Percentiles rank a stretch among this genome's conserved stretches.
These are phyloP conservation scores for Phytophthora pini DNA, from an alignment of 352 stramenopile species.

Conservation along the genomic window DNA sequence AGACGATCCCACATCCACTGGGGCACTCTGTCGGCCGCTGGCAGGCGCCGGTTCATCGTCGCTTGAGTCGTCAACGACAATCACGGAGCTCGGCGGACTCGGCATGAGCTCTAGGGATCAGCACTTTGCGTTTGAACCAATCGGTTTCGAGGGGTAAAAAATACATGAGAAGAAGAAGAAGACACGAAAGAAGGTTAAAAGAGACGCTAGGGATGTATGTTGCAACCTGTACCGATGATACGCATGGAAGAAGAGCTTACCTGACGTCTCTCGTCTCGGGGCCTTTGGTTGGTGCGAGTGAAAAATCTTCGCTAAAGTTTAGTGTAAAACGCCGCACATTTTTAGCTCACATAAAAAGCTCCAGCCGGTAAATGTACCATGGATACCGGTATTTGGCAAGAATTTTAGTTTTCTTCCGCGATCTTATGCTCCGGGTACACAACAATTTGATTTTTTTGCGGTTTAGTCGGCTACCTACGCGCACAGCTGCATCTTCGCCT, in stretches of 20 bases:
- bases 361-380: too few relatives aligned
- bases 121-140: constrained; percentile 18
- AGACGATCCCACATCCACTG: constrained; percentile 22
- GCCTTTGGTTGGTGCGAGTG: constrained; percentile 12
- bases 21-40: constrained; percentile 7
- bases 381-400: too few relatives aligned
- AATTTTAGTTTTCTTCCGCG: too few relatives aligned
- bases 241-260: constrained; percentile 9
- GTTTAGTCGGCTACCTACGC: too few relatives aligned
- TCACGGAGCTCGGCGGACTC: constrained; percentile 41
- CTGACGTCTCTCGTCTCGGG: constrained; percentile 16
- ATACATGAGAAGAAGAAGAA: neutral
- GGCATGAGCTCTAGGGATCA: constrained; percentile 27
- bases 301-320: neutral
- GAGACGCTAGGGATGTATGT: neutral
- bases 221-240: constrained; percentile 1
- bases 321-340: too few relatives aligned
- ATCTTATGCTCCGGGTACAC: too few relatives aligned
- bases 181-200: neutral
- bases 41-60: constrained; percentile 37
- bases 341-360: too few relatives aligned
- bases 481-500: too few relatives aligned
- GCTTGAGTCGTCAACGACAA: constrained; percentile 59
- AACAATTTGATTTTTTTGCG: too few relatives aligned
- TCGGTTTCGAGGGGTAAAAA: neutral